Percentiles rank a stretch among this genome's conserved stretches.
phyloP scores from a whole-genome alignment of 2,329 filamentous ascomycete genomes.

The Fusarium pseudograminearum region DNA sequence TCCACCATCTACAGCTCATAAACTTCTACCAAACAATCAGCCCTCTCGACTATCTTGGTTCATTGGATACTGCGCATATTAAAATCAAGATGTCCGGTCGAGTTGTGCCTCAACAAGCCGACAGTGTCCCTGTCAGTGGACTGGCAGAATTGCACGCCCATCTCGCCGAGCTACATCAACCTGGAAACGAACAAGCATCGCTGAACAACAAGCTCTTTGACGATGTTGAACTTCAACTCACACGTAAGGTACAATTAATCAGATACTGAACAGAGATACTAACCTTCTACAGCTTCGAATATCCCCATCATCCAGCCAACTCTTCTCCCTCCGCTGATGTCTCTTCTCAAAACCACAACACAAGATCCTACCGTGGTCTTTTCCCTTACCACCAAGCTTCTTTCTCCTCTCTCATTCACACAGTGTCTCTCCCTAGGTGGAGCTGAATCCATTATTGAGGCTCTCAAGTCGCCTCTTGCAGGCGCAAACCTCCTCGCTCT shows the following conservation, averaged over 20 bases:
- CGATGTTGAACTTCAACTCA: slow-evolving; percentile 69
- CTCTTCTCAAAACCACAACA: slow-evolving; percentile 63
- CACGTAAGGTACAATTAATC: slow-evolving; percentile 52
- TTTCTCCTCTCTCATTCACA: slow-evolving; percentile 65
- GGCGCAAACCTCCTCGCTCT: slow-evolving; percentile 70
- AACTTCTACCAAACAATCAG: background rate
- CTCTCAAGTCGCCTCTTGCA: slow-evolving; percentile 65
- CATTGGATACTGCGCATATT: background rate
- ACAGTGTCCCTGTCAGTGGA: slow-evolving; percentile 57
- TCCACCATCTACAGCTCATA: background rate
- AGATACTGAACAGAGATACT: background rate
- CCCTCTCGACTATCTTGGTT: background rate
- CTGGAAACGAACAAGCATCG: slow-evolving; percentile 56
- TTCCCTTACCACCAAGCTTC: slow-evolving; percentile 66
- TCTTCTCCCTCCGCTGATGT: slow-evolving; percentile 66
- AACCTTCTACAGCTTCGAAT: slow-evolving; percentile 59
- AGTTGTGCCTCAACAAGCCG: slow-evolving; percentile 53
- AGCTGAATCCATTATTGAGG: slow-evolving; percentile 62
- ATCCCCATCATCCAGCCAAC: slow-evolving; percentile 63
- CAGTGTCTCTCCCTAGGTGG: slow-evolving; percentile 65
- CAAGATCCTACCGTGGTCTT: slow-evolving; percentile 65
- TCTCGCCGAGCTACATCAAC: slow-evolving; percentile 59
- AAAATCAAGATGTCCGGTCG: slow-evolving; percentile 45
- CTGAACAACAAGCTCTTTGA: slow-evolving; percentile 67
- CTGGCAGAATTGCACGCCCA: slow-evolving; percentile 67